Evolutionary conservation across 169 alveolate species (phyloP).

Genomic region (Plasmodium falciparum): DNA sequence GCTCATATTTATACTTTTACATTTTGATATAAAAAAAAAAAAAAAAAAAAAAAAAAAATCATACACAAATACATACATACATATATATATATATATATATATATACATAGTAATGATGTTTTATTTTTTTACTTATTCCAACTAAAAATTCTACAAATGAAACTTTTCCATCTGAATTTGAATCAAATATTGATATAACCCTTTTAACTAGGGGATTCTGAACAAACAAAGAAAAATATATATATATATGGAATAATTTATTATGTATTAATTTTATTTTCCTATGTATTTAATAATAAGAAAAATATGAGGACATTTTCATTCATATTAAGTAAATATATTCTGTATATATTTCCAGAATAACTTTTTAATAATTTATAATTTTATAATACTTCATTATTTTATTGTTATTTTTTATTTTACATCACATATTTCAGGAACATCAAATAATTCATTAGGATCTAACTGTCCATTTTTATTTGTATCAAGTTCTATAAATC

Average conservation of each 20-base stretch:
- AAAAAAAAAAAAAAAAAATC: not conserved
- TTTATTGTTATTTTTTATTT: constrained; percentile 13
- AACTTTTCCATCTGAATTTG: constrained; percentile 96
- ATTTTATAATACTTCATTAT: not conserved
- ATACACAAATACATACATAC: not conserved
- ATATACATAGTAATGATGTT: not conserved
- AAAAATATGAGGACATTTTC: too few relatives aligned
- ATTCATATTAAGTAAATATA: not conserved
- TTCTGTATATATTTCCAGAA: not conserved
- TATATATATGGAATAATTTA: not conserved
- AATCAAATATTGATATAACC: constrained; percentile 96
- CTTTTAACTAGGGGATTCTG: constrained; percentile 97
- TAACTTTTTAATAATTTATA: too few relatives aligned
- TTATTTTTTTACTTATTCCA: constrained; percentile 89
- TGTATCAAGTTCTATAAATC: constrained; percentile 94
- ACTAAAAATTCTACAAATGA: constrained; percentile 97
- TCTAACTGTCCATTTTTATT: constrained; percentile 95
- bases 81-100: not conserved
- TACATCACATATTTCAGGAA: constrained; percentile 95
- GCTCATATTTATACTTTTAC: too few relatives aligned
- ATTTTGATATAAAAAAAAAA: not conserved
- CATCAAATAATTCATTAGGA: constrained; percentile 96
- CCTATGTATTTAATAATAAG: not conserved
- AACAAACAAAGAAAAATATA: constrained; percentile 6
- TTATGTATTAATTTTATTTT: not conserved